A percentile compares a stretch with the other conserved stretches of the same genome.
Conservation (phyloP, 441 rosid genomes). For the Hypseocharis bilobata region DNA sequence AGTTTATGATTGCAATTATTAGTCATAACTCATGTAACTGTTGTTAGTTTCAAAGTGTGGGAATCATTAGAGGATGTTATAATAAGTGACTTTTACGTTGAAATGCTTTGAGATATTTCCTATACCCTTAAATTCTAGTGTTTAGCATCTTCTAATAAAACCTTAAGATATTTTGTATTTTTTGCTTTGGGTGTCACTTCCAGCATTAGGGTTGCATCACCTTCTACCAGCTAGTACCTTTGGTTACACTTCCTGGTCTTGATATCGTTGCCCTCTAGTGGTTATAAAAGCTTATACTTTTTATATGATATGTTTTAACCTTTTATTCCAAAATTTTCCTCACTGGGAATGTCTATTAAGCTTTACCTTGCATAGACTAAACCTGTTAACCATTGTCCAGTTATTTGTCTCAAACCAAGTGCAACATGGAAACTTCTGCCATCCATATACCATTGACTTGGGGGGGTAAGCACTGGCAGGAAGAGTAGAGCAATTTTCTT, state of each 20-base stretch:
- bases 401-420: too few relatives aligned
- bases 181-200: not conserved
- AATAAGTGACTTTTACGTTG: not conserved
- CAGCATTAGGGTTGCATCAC: not conserved
- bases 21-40: not conserved
- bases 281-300: not conserved
- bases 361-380: not conserved
- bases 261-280: not conserved
- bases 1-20: not conserved
- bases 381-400: not conserved
- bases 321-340: not conserved
- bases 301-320: not conserved
- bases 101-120: not conserved
- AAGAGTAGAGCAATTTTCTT: not conserved
- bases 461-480: too few relatives aligned
- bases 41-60: not conserved
- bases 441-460: too few relatives aligned
- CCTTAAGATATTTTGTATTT: too few relatives aligned
- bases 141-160: too few relatives aligned
- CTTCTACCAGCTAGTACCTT: not conserved
- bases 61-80: not conserved
- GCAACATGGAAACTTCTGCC: too few relatives aligned
- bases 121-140: not conserved
- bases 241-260: not conserved
- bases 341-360: not conserved